Evolutionary conservation across 2,329 filamentous ascomycete genomes (phyloP), one percentile per base, ranked within the genome.

Genomic region (Trichophyton schoenleinii): DNA sequence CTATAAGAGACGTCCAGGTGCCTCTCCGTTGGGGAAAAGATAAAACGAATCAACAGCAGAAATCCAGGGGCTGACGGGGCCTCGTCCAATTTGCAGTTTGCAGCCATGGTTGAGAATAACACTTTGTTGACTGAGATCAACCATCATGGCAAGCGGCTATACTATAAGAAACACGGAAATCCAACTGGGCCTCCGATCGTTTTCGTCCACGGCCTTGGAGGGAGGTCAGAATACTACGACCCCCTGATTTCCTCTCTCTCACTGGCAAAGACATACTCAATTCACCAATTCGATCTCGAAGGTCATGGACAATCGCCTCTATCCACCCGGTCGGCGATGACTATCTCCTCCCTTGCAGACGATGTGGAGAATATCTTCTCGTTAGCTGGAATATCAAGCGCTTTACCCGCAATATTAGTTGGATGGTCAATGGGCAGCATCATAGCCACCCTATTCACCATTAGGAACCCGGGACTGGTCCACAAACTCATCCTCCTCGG

Each of bases 151-250:
- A 81, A 79, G 64, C 65, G 67, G 0, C 66, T 80, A 0, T 71
- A 75, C 64, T 75, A 78, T 65, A 71, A 72, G 58, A 66, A 63
- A 34, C 38, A 68, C 34, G 73, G 72, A 9, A 67, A 28, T n/a
- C 22, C 42, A 28, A 13, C 48, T 64, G 13, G 68, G 64, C 11
- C 68, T 1, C 66, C 73, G 0, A 68, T 80, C 5, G 68, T 83
- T 25, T 83, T 83, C 64, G 69, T 84, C n/a, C 81, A 83, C 63
- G 81, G 81, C 4, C 72, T 84, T 0, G 81, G 80, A 2, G 78
- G 75, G 1, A 78, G 73, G 0, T 71, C 71, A 2, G 73, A 76
- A 3, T 78, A 71, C 65, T 83, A 74, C 67, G 69, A 67, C 0
- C 79, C 81, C 0, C 66, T 83, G 5, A 71, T 81, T 28, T 63